Base-by-base conservation (phyloP, 2,329 filamentous ascomycete genomes). In the Emmonsia crescens region DNA sequence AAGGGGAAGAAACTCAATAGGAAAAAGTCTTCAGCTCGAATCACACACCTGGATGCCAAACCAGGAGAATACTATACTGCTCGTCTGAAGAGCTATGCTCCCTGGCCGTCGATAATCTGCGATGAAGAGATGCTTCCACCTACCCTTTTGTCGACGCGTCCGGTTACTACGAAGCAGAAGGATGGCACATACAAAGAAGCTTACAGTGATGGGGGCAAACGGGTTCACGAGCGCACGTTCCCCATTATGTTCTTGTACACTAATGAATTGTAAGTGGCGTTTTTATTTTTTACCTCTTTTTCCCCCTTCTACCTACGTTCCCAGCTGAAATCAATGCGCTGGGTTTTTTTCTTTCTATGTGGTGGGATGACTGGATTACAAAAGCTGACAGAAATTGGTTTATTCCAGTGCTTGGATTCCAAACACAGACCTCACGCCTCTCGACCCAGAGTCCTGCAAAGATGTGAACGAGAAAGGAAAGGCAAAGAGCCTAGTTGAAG, bases 171-270 rank as follows among this genome's bases (percentile, higher is more conserved):
- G 27, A 86, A 85, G 68, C 85, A 89, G 62, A 78, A 84, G 27
- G 93, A 97, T 75, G 93, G 93, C 62, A 89, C 88, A 48, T 96
- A 94, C 74, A 86, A 89, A 60, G 89, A 91, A 63, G 89, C 93
- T 66, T 96, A 89, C 72, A 85, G 86, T 48, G 91, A 96, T 69
- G 92, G 89, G 64, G 93, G 89, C 69, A 94, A 94, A 79, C 89
- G 91, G 67, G 86, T 84, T 49, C 84, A 87, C 64, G 91, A 96
- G 75, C 85, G 93, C 65, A 91, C 89, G 36, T 97, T 91, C 73
- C 90, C 93, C 5, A 86, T 97, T 71, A 96, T 97, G 93, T 97
- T 96, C 74, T 79, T 97, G 58, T 82, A 85, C 66, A 96, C 92
- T 44, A 96, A 97, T 71, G 93, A 97, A 81, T 97, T 99, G 94